Percentiles rank a stretch among this genome's conserved stretches.
Conservation (phyloP, 2,329 filamentous ascomycete genomes). For the Aspergillus quadrilineatus region DNA sequence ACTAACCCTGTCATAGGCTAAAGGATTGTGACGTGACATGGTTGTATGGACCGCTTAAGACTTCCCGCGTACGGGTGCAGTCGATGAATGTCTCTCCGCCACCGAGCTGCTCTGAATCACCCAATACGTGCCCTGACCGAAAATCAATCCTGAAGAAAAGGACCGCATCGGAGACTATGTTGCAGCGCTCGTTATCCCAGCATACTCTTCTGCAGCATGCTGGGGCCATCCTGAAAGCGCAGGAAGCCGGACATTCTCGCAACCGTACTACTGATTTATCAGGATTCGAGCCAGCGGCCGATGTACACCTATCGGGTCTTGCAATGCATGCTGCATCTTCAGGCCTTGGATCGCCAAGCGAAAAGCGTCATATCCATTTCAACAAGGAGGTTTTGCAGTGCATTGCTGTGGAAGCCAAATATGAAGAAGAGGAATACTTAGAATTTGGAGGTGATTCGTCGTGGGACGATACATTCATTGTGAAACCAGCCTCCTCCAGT, state of each 20-base stretch:
- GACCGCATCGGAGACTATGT: slow-evolving; percentile 92
- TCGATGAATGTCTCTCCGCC: slow-evolving; percentile 50
- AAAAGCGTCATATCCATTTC: slow-evolving; percentile 86
- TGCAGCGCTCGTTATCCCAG: slow-evolving; percentile 82
- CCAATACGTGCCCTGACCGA: slow-evolving; percentile 68
- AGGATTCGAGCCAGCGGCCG: slow-evolving; percentile 63
- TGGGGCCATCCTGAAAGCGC: slow-evolving; percentile 79
- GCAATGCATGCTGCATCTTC: slow-evolving; percentile 70
- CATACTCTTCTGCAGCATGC: slow-evolving; percentile 89
- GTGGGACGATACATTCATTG: slow-evolving; percentile 79
- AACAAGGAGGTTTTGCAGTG: slow-evolving; percentile 95
- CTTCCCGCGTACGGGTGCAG: slow-evolving; percentile 59
- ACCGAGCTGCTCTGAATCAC: slow-evolving; percentile 58
- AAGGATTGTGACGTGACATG: slow-evolving; percentile 98
- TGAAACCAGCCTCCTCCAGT: slow-evolving; percentile 64
- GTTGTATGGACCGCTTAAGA: slow-evolving; percentile 91
- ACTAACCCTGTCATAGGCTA: slow-evolving; percentile 60
- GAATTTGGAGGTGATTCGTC: slow-evolving; percentile 56
- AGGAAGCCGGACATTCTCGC: slow-evolving; percentile 61
- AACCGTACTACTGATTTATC: slow-evolving; percentile 52
- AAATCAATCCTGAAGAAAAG: slow-evolving; percentile 96
- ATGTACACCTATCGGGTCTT: slow-evolving; percentile 40
- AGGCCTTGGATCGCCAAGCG: slow-evolving; percentile 63
- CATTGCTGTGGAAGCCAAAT: slow-evolving; percentile 86
- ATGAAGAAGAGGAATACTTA: slow-evolving; percentile 51